Evolutionary conservation across 2,329 filamentous ascomycete genomes (phyloP).

Genomic region (Ceratocystis lukuohia): DNA sequence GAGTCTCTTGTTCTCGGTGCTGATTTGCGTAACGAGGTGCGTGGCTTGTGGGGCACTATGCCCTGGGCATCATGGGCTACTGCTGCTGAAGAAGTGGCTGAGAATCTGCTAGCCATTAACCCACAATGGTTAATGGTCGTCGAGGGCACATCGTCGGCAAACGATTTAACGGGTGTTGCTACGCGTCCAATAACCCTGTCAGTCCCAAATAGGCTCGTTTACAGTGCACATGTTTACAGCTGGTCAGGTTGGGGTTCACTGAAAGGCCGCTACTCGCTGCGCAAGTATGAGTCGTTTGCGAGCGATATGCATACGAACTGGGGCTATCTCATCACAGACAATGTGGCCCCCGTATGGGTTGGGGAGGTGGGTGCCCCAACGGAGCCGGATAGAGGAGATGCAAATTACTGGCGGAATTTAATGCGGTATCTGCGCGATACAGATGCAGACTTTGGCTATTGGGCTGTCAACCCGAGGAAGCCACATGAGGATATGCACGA

Average conservation of each 20-base stretch:
- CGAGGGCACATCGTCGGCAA: constrained; percentile 53
- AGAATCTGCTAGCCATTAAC: constrained; percentile 45
- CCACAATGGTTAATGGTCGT: constrained; percentile 54
- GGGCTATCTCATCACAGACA: constrained; percentile 42
- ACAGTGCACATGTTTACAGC: constrained; percentile 54
- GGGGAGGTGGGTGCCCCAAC: constrained; percentile 51
- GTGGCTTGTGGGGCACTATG: constrained; percentile 57
- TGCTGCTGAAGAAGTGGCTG: constrained; percentile 50
- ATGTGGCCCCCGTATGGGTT: constrained; percentile 48
- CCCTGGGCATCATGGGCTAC: constrained; percentile 50
- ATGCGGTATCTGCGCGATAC: constrained; percentile 43
- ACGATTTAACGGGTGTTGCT: constrained; percentile 46
- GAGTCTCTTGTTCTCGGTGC: constrained; percentile 52
- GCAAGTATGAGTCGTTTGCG: constrained; percentile 49
- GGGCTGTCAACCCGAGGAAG: constrained; percentile 56
- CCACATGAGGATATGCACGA: constrained; percentile 43
- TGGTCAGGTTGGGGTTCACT: constrained; percentile 57
- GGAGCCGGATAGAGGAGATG: constrained; percentile 40
- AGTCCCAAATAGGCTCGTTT: constrained; percentile 44
- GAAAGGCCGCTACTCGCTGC: constrained; percentile 46
- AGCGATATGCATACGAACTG: constrained; percentile 51
- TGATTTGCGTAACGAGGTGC: constrained; percentile 56
- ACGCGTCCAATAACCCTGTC: constrained; percentile 45
- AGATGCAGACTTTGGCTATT: constrained; percentile 56
- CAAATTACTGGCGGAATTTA: constrained; percentile 53